Conservation (phyloP, 352 stramenopile genomes). For the Phytopythium delawarense region DNA sequence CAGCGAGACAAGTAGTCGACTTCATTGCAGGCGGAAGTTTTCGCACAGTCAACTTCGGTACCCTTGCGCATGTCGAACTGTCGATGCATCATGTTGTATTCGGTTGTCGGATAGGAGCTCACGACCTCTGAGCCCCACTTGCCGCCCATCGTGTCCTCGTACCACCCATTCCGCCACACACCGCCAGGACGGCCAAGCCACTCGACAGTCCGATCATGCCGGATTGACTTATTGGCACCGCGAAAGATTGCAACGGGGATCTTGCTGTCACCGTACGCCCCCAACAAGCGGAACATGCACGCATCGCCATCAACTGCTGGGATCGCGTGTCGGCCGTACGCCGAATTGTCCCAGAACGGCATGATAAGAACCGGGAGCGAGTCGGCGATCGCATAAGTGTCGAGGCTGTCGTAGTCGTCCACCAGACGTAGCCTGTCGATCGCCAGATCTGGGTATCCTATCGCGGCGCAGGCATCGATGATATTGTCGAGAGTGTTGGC, state of each 20-base stretch:
- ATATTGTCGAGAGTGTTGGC: constrained; percentile 6
- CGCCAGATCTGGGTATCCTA: constrained; percentile 14
- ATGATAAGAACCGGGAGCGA: constrained; percentile 18
- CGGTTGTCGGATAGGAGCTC: background rate
- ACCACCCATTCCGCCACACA: constrained; percentile 9
- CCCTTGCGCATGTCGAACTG: constrained; percentile 5
- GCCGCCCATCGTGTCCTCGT: constrained; percentile 1
- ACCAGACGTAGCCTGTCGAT: constrained; percentile 10
- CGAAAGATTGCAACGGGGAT: constrained; percentile 7
- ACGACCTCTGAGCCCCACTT: constrained; percentile 5
- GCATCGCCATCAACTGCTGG: constrained; percentile 8
- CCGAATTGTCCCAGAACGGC: constrained; percentile 17
- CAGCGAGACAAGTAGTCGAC: background rate
- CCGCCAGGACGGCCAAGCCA: constrained; percentile 3
- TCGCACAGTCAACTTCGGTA: background rate
- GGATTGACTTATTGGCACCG: constrained; percentile 2
- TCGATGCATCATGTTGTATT: constrained; percentile 3
- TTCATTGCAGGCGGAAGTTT: background rate
- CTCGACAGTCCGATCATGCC: constrained; percentile 1
- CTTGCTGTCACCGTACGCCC: background rate
- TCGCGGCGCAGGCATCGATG: constrained; percentile 3
- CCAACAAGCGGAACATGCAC: constrained; percentile 10
- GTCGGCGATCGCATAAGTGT: constrained; percentile 7
- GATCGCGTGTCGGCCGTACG: constrained; percentile 1
- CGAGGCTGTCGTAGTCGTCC: constrained; percentile 9